Base-by-base conservation (phyloP, 352 stramenopile species). In the Peronospora farinosa region DNA sequence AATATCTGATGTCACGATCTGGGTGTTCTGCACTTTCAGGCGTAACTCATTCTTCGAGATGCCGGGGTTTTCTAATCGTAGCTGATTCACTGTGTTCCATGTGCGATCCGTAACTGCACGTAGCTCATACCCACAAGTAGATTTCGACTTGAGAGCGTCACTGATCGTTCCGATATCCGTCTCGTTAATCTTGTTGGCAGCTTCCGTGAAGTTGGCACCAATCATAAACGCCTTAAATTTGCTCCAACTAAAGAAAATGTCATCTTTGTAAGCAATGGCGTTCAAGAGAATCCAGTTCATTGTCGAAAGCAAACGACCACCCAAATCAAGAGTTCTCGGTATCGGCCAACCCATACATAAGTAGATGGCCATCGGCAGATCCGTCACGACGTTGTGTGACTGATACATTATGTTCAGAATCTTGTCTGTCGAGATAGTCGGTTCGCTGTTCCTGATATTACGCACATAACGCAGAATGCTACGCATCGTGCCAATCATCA, bases 381-480 rank as follows among this genome's bases (percentile, higher is more conserved):
- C 77, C 31, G 64, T 69, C 5, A 83, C 54, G 2, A 71, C 62
- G 15, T 86, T 74, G 52, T 88, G 57, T 5, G 72, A 72, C 55
- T 88, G 78, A 50, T 61, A 64, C 31, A 88, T 30, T n/a, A 84
- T 49, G 35, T 63, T 71, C 23, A 73, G 9, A 37, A 86, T 53
- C 60, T 86, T 70, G 28, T 74, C 62, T 15, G 67, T 57, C 19
- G 76, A 72, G 15, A 65, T 69, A 50, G 64, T 52, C 0, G 69
- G 72, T 6, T 71, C 59, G 16, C 70, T 60, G 10, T 51, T 62
- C 13, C 75, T 40, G 27, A 69, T 54, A 21, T 56, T 66, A 37
- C 53, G 48, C 2, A 60, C 46, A 44, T 71, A 82, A 42, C 51
- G 56, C 12, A 66, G 59, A 25, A 69, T 58, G 4, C 51, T 50